Base-by-base conservation (phyloP, 169 alveolate genomes). In the Nephromyces sp. region DNA sequence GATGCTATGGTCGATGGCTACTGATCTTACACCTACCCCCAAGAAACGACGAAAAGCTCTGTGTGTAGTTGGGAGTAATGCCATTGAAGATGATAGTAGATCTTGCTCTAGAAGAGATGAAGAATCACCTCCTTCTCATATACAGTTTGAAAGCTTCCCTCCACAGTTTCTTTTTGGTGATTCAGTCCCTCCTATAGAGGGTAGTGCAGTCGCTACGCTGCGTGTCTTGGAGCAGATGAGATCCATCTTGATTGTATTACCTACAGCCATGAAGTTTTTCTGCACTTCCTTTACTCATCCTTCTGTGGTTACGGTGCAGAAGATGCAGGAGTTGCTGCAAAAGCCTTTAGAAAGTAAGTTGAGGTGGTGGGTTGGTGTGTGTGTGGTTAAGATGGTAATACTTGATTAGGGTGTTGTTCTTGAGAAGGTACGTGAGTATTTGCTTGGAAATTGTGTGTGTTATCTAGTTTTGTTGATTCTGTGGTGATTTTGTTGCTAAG, bases 201-300 rank as follows among this genome's bases (percentile, higher is more conserved):
- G 33, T 28, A 72, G 68, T 34, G 75, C 75, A 5, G 81, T 69
- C 3, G 75, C 81, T 24, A 64, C 81, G 1, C 76, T 68, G 32
- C 68, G 82, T 24, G 82, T 61, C 1, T 66, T 76, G 30, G 82
- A 68, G 61, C 82, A 76, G 61, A 66, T 76, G 15, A 72, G 82
- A 0, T 62, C 74, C 31, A 35, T 76, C 33, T 75, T 76, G 25
- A 69, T 71, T 0, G 72, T 68, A 3, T 65, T 66, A 61, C 82
- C 82, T 24, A 31, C 34, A 3, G 75, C 72, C 0, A 70, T 75
- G 0, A 53, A 29, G 8, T 64, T 52, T 57, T 76, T 76, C 33
- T 62, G 74, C 6, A 33, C 0, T 30, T 33, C 21, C 43, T 22
- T 75, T 63, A 68, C 61, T 29, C 81, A 75, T 52, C 81, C 81